phyloP scores from a whole-genome alignment of 78 protist genomes.

The Bodo saltans region DNA sequence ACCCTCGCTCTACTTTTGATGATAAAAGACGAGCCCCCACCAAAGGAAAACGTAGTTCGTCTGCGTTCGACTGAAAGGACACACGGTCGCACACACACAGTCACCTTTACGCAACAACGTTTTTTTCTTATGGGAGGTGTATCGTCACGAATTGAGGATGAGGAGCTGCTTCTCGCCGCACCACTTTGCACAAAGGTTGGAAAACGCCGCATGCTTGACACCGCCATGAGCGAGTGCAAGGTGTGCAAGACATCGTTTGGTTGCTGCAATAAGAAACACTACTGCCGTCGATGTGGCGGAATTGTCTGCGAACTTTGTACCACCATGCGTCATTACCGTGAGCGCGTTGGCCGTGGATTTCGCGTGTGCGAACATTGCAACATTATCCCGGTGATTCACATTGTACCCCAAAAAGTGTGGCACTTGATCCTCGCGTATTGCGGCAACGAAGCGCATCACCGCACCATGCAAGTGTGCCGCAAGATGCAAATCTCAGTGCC shows the following conservation, averaged over 20 bases:
- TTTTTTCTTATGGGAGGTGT: too few species aligned
- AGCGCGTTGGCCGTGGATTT: not conserved
- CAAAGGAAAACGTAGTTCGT: too few species aligned
- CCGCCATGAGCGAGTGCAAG: not conserved
- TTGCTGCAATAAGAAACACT: not conserved
- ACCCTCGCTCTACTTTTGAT: too few species aligned
- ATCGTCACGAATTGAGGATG: too few species aligned
- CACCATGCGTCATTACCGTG: not conserved
- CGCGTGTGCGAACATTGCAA: not conserved
- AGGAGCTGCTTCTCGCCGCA: not conserved
- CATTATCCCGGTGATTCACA: too few species aligned
- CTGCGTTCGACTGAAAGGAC: too few species aligned
- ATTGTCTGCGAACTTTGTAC: not conserved
- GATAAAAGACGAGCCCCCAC: too few species aligned
- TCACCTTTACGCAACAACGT: too few species aligned
- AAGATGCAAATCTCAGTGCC: not conserved
- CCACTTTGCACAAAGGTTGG: not conserved
- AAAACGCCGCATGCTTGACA: not conserved
- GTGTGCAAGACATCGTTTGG: not conserved
- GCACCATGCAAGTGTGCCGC: not conserved
- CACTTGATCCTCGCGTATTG: not conserved
- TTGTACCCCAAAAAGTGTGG: too few species aligned
- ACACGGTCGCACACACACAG: too few species aligned
- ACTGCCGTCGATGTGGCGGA: not conserved
- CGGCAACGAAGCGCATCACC: not conserved